Evolutionary conservation across 2,329 filamentous ascomycete species (phyloP).

Genomic region (Fusarium bactridioides): DNA sequence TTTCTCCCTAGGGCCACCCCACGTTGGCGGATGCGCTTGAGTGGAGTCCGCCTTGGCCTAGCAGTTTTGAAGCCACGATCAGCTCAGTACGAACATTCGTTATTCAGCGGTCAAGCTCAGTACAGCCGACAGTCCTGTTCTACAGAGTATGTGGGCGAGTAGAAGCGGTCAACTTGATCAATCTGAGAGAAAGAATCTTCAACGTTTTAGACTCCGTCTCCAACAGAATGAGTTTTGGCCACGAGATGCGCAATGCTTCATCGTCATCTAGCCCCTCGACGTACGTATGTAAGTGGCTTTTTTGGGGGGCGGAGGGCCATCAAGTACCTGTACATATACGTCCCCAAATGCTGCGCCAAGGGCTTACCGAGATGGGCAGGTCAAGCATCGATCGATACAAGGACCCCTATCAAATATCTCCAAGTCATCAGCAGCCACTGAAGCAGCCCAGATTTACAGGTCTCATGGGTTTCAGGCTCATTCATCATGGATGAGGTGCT

Average conservation of each 20-base stretch:
- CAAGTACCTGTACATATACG: slow-evolving; percentile 19
- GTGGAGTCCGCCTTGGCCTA: slow-evolving; percentile 25
- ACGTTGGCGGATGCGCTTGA: slow-evolving; percentile 21
- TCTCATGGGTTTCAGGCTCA: neutral
- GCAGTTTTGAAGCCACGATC: slow-evolving; percentile 23
- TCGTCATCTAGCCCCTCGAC: slow-evolving; percentile 26
- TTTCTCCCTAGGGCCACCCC: neutral
- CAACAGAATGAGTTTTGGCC: neutral
- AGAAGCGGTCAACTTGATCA: neutral
- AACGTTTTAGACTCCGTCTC: neutral
- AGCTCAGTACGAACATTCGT: slow-evolving; percentile 1
- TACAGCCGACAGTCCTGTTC: neutral
- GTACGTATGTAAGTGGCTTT: slow-evolving; percentile 29
- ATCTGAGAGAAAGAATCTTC: neutral
- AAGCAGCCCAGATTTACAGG: neutral
- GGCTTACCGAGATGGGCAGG: slow-evolving; percentile 33
- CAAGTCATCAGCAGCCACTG: neutral
- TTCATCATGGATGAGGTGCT: slow-evolving; percentile 9
- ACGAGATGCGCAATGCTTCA: slow-evolving; percentile 24
- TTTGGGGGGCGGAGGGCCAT: slow-evolving; percentile 7
- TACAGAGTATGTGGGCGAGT: neutral
- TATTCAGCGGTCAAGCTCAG: slow-evolving; percentile 12
- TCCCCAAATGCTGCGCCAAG: neutral
- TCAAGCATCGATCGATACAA: slow-evolving; percentile 12
- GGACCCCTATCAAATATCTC: slow-evolving; percentile 13